Percentiles rank a stretch among this genome's conserved stretches.
These are phyloP conservation scores for Debaryomyces tyrocola DNA, from an alignment of 805 yeast species.

Conservation along the genomic window DNA sequence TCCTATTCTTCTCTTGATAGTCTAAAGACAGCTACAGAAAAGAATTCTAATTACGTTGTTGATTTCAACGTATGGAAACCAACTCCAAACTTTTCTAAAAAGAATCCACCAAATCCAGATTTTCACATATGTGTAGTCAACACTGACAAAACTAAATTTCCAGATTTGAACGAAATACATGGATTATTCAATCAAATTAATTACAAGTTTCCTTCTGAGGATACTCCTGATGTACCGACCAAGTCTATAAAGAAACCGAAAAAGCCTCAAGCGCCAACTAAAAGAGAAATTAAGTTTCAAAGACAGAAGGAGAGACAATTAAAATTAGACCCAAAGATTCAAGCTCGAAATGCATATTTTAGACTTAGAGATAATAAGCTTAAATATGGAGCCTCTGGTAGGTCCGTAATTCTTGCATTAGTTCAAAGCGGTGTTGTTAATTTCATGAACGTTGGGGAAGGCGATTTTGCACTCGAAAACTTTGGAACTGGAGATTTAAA, in stretches of 20 bases:
- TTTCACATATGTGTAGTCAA: conserved; percentile 66
- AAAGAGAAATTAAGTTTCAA: conserved; percentile 23
- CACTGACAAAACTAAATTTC: conserved; percentile 44
- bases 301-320: conserved; percentile 26
- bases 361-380: conserved; percentile 39
- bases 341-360: conserved; percentile 25
- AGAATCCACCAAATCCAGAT: conserved; percentile 69
- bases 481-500: conserved; percentile 13
- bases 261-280: conserved; percentile 18
- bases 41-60: conserved; percentile 24
- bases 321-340: conserved; percentile 23
- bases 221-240: background rate
- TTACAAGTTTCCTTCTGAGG: conserved; percentile 3
- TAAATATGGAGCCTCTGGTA: conserved; percentile 48
- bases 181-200: conserved; percentile 20
- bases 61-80: conserved; percentile 86
- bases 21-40: conserved; percentile 2
- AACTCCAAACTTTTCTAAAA: conserved; percentile 64
- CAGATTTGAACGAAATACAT: conserved; percentile 44
- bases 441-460: conserved; percentile 54
- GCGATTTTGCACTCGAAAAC: conserved; percentile 42
- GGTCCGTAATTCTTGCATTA: conserved; percentile 61
- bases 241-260: conserved; percentile 9
- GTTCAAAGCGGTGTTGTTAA: conserved; percentile 76
- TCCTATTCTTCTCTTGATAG: conserved; percentile 13